Conservation (phyloP, 176 grass and related monocot genomes). For the Ampelocalamus luodianensis region DNA sequence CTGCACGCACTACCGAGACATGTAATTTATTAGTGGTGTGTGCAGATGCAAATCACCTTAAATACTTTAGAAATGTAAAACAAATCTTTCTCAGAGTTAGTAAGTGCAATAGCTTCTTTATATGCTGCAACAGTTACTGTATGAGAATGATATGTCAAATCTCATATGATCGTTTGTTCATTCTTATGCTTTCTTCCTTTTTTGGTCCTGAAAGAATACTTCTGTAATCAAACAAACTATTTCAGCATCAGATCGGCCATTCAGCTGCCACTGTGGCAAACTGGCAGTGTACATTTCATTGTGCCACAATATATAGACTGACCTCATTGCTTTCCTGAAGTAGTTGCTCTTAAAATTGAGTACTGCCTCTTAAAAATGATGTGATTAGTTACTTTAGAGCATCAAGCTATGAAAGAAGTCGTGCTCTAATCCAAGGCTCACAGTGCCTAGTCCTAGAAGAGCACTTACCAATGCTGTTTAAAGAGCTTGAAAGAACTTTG, state of each 20-base stretch:
- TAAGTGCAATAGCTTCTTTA: conserved; percentile 5
- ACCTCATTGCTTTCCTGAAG: conserved; percentile 32
- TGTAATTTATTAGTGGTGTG: not conserved
- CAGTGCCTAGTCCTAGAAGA: conserved; percentile 70
- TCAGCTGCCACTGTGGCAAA: conserved; percentile 19
- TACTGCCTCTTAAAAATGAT: conserved; percentile 26
- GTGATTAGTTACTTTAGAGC: conserved; percentile 55
- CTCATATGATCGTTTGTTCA: not conserved
- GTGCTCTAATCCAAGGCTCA: conserved; percentile 61
- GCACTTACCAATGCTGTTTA: conserved; percentile 53
- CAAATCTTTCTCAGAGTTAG: conserved; percentile 1
- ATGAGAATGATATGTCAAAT: conserved; percentile 17
- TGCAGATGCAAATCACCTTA: not conserved
- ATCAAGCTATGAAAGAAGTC: conserved; percentile 87
- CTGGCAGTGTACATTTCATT: conserved; percentile 24
- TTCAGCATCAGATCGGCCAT: conserved; percentile 32
- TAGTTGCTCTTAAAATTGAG: conserved; percentile 42
- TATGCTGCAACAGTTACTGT: conserved; percentile 24
- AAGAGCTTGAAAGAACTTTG: conserved; percentile 57
- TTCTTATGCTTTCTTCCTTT: not conserved
- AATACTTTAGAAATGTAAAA: conserved; percentile 19
- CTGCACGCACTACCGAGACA: not conserved
- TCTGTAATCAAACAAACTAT: conserved; percentile 36
- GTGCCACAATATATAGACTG: not conserved
- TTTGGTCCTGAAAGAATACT: not conserved